A percentile compares a stretch with the other conserved stretches of the same genome.
phyloP scores from a whole-genome alignment of 1,139 yeast species.

The Zygosaccharomyces sapae region DNA sequence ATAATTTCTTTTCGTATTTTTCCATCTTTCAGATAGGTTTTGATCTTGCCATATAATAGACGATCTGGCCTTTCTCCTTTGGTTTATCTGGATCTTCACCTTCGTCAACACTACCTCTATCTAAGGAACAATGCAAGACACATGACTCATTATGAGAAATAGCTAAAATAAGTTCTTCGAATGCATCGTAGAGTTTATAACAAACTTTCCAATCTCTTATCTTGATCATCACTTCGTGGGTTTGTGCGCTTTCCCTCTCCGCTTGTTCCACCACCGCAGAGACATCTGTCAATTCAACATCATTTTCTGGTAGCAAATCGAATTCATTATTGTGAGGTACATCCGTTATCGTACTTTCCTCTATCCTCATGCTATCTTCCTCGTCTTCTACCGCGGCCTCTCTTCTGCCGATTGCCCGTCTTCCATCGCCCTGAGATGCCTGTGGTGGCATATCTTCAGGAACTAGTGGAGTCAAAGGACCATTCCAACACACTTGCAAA shows the following conservation, averaged over 20 bases:
- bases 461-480: constrained; percentile 24
- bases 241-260: constrained; percentile 18
- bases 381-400: constrained; percentile 3
- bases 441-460: constrained; percentile 5
- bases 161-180: constrained; percentile 34
- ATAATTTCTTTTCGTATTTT: neutral
- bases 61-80: constrained; percentile 32
- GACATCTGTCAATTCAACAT: constrained; percentile 16
- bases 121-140: constrained; percentile 35
- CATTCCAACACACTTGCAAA: constrained; percentile 35
- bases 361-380: constrained; percentile 19
- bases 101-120: constrained; percentile 26
- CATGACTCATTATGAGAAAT: constrained; percentile 35
- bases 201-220: constrained; percentile 36
- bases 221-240: constrained; percentile 29
- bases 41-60: constrained; percentile 34
- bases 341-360: constrained; percentile 20
- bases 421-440: neutral
- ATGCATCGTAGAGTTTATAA: constrained; percentile 29
- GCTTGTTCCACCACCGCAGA: constrained; percentile 26
- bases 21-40: constrained; percentile 20
- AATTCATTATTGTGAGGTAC: constrained; percentile 1
- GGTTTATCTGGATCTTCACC: constrained; percentile 18
- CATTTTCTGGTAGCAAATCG: constrained; percentile 3
- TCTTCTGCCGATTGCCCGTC: constrained; percentile 11